Evolutionary conservation across 2,329 filamentous ascomycete species (phyloP), one percentile per base, ranked within the genome.

Genomic region (Botrytis medusae): DNA sequence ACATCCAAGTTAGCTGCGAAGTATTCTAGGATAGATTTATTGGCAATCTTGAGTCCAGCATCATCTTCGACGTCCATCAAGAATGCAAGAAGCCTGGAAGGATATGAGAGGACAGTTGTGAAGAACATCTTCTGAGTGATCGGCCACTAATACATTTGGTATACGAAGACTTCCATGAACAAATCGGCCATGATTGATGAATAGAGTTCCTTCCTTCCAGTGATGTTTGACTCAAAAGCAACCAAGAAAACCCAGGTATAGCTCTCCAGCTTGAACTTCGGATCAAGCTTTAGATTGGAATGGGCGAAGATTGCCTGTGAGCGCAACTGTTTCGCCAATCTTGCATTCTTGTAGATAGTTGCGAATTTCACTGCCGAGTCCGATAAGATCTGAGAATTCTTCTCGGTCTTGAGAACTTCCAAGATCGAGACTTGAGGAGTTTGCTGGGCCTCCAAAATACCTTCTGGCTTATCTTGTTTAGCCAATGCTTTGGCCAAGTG

Each of bases 261-360:
- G 74, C 80, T 79, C 74, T 82, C 79, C 70, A 81, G 40, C 40
- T 69, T 77, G 74, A 83, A 72, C 63, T 76, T 64, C 73, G 77
- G 68, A 72, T 78, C 54, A 72, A 81, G 44, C 65, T 77, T 76
- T 42, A 69, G 34, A 79, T 77, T 78, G 57, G 82, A 77, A 57
- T 85, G 83, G 51, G 83, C 82, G 34, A 84, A 84, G 44, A 87
- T 83, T n/a, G 87, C 82, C 73, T 87, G 85, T 69, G 84, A 82
- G 74, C 85, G 86, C 22, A 87, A 78, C 74, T 87, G 84, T 48
- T 84, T 81, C 8, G 86, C 85, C 80, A 62, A 82, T 77, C 54
- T 84, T 83, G 72, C 84, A 78, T 72, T 82, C 74, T 51, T 80
- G 78, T 60, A 86, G 79, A 64, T 83, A 82, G 20, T 82, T 80